phyloP scores from a whole-genome alignment of 2,329 filamentous ascomycete species.

The Pseudocercospora musae region DNA sequence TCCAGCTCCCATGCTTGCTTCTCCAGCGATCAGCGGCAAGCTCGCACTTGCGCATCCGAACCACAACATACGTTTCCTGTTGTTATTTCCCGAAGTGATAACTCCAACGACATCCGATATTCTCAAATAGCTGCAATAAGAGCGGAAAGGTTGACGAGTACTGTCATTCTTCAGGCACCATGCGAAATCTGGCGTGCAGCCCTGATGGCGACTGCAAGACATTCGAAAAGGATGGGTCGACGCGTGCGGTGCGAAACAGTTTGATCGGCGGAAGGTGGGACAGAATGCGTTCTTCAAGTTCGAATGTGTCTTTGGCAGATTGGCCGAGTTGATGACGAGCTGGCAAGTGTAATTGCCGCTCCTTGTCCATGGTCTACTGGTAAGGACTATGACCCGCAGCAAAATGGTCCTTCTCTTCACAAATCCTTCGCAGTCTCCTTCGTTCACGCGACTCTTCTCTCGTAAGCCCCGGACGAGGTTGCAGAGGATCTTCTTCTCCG shows the following conservation, averaged over 20 bases:
- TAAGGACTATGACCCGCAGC: neutral
- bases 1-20: neutral
- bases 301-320: neutral
- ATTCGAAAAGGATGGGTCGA: neutral
- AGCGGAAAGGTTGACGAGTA: neutral
- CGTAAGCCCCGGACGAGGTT: neutral
- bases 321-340: neutral
- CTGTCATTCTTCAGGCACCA: neutral
- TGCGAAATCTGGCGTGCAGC: neutral
- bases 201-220: neutral
- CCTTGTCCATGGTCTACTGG: neutral
- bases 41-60: neutral
- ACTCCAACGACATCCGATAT: neutral
- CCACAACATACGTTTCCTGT: neutral
- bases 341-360: neutral
- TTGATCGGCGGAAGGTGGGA: neutral
- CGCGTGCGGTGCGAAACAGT: neutral
- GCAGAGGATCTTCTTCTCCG: neutral
- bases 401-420: neutral
- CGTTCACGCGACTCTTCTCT: neutral
- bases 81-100: neutral
- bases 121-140: neutral
- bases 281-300: neutral
- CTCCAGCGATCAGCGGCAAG: neutral
- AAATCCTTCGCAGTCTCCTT: neutral